These are phyloP conservation scores for Macrophomina pseudophaseolina DNA, from an alignment of 2,329 filamentous ascomycete genomes.

Conservation along the genomic window DNA sequence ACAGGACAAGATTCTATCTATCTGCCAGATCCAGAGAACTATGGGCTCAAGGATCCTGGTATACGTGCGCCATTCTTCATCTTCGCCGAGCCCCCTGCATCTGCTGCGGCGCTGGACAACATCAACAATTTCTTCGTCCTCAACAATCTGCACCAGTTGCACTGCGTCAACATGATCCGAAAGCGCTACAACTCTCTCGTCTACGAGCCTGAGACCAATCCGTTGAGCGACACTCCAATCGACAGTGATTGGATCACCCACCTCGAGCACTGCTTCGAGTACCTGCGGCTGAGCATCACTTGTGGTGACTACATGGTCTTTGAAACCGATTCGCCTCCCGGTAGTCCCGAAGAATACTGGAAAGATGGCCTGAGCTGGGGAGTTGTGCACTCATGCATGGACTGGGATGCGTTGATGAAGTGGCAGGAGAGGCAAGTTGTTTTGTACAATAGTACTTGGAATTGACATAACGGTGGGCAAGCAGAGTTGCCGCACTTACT, in stretches of 20 bases:
- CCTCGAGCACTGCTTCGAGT: constrained; percentile 49
- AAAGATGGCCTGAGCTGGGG: constrained; percentile 8
- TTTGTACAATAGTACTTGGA: no score
- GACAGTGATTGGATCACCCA: constrained; percentile 33
- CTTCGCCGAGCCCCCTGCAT: neutral
- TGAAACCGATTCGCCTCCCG: constrained; percentile 30
- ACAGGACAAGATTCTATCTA: neutral
- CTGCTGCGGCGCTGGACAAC: neutral
- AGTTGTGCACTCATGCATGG: neutral
- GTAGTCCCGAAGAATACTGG: constrained; percentile 2
- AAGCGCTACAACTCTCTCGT: constrained; percentile 3
- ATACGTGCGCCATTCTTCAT: constrained; percentile 1
- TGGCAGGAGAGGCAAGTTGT: no score
- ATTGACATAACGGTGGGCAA: no score
- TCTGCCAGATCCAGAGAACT: neutral
- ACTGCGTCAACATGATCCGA: constrained; percentile 18
- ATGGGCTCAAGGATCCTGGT: neutral
- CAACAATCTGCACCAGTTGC: constrained; percentile 4
- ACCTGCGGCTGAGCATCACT: constrained; percentile 43
- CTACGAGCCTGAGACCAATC: neutral
- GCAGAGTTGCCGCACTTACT: no score
- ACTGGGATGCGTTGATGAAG: no score
- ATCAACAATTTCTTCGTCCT: constrained; percentile 12
- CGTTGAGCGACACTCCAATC: neutral
- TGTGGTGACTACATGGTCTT: constrained; percentile 42